Conservation (phyloP, 768 basidiomycete species). For the Leccinum longicurvipes region DNA sequence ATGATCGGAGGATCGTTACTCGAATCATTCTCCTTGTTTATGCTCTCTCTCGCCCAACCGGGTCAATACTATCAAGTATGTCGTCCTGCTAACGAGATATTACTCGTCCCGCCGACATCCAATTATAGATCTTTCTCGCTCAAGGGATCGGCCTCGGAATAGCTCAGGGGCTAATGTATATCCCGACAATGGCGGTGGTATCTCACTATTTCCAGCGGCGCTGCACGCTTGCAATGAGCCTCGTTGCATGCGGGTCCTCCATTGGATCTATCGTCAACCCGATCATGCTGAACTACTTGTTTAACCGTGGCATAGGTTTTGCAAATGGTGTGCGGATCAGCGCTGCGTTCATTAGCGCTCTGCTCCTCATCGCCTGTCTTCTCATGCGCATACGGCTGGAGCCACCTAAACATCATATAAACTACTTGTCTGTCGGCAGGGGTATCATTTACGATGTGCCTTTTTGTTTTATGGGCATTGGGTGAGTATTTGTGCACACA, state of each 20-base stretch:
- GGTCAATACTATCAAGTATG: slow-evolving; percentile 45
- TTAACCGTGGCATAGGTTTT: slow-evolving; percentile 5
- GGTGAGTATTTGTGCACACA: not conserved
- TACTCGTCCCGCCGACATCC: not conserved
- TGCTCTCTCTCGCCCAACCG: no score
- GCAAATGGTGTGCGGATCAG: not conserved
- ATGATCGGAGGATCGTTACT: slow-evolving; percentile 44
- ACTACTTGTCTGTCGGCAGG: not conserved
- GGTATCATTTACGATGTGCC: not conserved
- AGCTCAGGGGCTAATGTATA: no score
- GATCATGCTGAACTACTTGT: slow-evolving; percentile 31
- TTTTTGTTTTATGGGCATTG: not conserved
- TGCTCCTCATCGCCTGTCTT: slow-evolving; percentile 29
- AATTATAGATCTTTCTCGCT: no score
- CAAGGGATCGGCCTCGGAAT: no score
- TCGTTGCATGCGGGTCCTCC: slow-evolving; percentile 38
- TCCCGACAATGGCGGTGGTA: no score
- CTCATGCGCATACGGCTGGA: not conserved
- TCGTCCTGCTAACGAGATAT: not conserved
- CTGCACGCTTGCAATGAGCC: no score
- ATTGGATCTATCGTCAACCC: slow-evolving; percentile 23
- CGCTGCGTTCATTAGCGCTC: slow-evolving; percentile 29
- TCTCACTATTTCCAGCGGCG: no score
- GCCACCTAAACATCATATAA: not conserved
- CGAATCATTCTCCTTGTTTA: no score